Percentiles rank a stretch among this genome's conserved stretches.
Conservation (phyloP, 2,329 filamentous ascomycete species). For the Amesomyces nigricolor region DNA sequence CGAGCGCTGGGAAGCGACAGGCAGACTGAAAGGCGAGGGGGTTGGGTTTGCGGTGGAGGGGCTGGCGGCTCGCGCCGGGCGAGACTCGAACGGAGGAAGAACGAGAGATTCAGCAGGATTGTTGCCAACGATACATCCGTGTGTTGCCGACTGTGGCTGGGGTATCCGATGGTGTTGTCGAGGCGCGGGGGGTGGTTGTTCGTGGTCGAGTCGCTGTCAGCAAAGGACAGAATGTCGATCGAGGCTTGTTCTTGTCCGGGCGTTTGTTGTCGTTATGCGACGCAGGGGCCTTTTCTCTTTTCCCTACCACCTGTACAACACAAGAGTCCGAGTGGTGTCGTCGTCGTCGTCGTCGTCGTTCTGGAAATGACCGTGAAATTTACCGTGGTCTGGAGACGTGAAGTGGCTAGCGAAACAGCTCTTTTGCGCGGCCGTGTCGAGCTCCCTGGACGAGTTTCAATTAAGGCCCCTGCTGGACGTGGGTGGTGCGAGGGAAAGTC, state of each 20-base stretch:
- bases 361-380: background rate
- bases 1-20: slow-evolving; percentile 1
- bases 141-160: background rate
- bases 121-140: slow-evolving; percentile 21
- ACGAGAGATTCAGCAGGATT: slow-evolving; percentile 10
- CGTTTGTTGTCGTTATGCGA: slow-evolving; percentile 1
- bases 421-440: slow-evolving; percentile 11
- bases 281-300: background rate
- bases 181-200: slow-evolving; percentile 1
- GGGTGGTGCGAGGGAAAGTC: slow-evolving; percentile 21
- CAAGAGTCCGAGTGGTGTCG: background rate
- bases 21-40: background rate
- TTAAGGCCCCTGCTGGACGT: slow-evolving; percentile 18
- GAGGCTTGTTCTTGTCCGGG: background rate
- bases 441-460: slow-evolving; percentile 13
- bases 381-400: background rate
- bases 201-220: background rate
- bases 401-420: slow-evolving; percentile 5
- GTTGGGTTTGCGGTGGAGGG: slow-evolving; percentile 5
- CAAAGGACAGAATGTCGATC: slow-evolving; percentile 13
- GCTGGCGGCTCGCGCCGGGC: slow-evolving; percentile 25
- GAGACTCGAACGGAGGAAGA: slow-evolving; percentile 17
- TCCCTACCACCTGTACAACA: background rate
- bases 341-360: background rate
- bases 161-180: background rate